Base-by-base conservation (phyloP, 768 basidiomycete species). In the Rhodotorula toruloides region DNA sequence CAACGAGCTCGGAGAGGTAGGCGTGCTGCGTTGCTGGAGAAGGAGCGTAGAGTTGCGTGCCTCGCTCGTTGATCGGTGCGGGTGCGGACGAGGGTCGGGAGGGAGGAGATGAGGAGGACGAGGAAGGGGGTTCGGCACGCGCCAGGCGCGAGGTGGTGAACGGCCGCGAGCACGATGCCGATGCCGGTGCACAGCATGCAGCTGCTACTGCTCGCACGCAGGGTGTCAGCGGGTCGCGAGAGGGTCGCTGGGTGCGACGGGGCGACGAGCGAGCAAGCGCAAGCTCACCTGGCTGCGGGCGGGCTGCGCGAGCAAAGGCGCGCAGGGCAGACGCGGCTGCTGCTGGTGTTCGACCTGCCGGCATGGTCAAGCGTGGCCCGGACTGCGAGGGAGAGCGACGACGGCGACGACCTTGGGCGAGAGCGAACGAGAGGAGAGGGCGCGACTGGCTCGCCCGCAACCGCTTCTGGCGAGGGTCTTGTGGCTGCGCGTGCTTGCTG, bases 21-120 rank as follows among this genome's bases (percentile, higher is more conserved):
- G 55, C 4, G 43, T 34, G 49, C 31, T 67, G 66, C 8, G 60
- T 2, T 8, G 48, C 14, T 34, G 66, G 56, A 3, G 61, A 21
- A 21, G 61, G 49, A 9, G 56, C 31, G 61, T 58, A 67, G 44
- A 67, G 61, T 56, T 67, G 61, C 16, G 40, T 43, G 39, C 43
- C 43, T 3, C 22, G 7, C 4, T 17, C 9, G 39, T 17, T 37
- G 10, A 42, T 19, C 14, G 27, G 21, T 9, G 29, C 27, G 31
- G 50, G 12, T 7, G 49, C 25, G 40, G 39, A 27, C 3, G 40
- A 22, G 21, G 58, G 29, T 3, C 40, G 27, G 22, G 21, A 16
- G 19, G 55, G 4, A 25, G 55, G 29, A 25, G 43, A 31, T 22
- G 43, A 31, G 21, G 50, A 52, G 25, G 59, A 34, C 6, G 48